A percentile compares a stretch with the other conserved stretches of the same genome.
These are phyloP conservation scores for Cercospora sesami DNA, from an alignment of 2,329 filamentous ascomycete species.

Conservation along the genomic window DNA sequence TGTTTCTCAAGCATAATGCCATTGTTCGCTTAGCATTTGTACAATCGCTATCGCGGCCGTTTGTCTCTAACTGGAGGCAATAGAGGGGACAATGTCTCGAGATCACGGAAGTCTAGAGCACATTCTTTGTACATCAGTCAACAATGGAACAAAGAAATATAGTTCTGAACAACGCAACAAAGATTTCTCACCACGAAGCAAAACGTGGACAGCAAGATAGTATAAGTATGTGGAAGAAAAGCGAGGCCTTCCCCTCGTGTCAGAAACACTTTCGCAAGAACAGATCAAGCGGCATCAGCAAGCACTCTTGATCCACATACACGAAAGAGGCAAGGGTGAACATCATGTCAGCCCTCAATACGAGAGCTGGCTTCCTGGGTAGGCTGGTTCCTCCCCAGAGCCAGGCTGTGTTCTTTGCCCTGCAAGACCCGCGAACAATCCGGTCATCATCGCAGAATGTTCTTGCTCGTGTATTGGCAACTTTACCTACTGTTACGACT, in stretches of 20 bases:
- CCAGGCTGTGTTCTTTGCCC: neutral
- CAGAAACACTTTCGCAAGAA: too few species aligned
- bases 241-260: too few species aligned
- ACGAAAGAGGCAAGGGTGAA: neutral
- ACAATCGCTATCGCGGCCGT: neutral
- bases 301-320: neutral
- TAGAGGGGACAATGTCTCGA: neutral
- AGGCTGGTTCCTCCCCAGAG: neutral
- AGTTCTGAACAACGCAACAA: neutral
- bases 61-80: neutral
- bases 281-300: neutral
- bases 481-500: neutral
- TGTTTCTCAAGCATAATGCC: neutral
- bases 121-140: neutral
- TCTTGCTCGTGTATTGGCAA: neutral
- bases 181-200: neutral
- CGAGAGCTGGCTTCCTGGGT: neutral
- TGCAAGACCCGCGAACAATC: neutral
- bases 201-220: neutral
- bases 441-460: neutral
- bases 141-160: neutral
- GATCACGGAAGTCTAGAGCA: neutral
- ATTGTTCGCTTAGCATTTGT: neutral
- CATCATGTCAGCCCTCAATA: neutral
- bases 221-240: neutral